phyloP scores from a whole-genome alignment of 1,284 basidiomycete genomes.

The Pholiota adiposa region DNA sequence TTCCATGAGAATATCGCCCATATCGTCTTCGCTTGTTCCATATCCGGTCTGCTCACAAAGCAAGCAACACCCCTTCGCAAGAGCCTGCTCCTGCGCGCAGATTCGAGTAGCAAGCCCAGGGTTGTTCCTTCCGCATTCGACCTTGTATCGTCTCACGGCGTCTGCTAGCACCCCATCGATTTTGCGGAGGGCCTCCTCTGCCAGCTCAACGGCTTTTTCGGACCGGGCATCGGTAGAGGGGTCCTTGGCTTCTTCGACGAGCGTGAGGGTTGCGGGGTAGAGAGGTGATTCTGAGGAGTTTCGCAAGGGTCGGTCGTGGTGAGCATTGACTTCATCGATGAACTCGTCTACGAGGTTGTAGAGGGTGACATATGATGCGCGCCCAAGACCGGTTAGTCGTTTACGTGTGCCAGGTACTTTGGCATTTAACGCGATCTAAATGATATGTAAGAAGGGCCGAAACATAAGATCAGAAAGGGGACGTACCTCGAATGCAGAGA shows the following conservation, averaged over 20 bases:
- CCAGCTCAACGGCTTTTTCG: constrained; percentile 35
- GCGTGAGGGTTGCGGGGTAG: constrained; percentile 41
- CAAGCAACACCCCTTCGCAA: constrained; percentile 43
- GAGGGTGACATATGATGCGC: constrained; percentile 39
- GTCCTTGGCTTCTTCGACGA: constrained; percentile 45
- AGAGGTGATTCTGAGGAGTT: constrained; percentile 28
- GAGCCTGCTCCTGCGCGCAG: constrained; percentile 37
- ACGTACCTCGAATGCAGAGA: constrained; percentile 40
- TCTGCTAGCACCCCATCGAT: constrained; percentile 39
- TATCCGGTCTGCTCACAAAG: constrained; percentile 48
- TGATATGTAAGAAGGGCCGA: background rate
- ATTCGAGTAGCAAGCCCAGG: constrained; percentile 34
- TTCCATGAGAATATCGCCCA: constrained; percentile 39
- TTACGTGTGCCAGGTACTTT: constrained; percentile 38
- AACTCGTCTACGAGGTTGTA: constrained; percentile 44
- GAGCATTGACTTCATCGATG: constrained; percentile 43
- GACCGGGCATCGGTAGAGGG: constrained; percentile 40
- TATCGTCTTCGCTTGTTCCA: constrained; percentile 40
- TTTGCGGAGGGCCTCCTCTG: constrained; percentile 35
- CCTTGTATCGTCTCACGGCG: constrained; percentile 40
- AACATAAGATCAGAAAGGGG: background rate
- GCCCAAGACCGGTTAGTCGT: constrained; percentile 38
- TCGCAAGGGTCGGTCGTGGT: constrained; percentile 43
- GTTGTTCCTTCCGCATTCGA: constrained; percentile 39
- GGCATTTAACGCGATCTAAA: constrained; percentile 36